These are phyloP conservation scores for Zelopaecilomyces penicillatus DNA, from an alignment of 2,329 filamentous ascomycete genomes.

Conservation along the genomic window DNA sequence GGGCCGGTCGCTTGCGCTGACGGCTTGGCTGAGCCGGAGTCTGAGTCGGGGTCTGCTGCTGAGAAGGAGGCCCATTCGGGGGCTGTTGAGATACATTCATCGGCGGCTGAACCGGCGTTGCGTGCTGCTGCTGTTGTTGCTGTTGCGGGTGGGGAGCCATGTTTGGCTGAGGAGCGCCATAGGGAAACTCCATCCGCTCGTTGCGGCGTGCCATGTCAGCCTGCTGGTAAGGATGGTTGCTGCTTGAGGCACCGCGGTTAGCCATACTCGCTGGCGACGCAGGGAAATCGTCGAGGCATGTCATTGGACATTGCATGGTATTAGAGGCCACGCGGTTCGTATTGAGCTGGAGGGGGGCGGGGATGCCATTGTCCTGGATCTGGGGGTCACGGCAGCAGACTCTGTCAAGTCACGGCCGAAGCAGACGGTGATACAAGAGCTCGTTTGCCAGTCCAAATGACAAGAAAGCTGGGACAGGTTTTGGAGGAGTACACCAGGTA, in stretches of 20 bases:
- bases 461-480: background rate
- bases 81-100: constrained; percentile 37
- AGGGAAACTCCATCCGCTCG: constrained; percentile 36
- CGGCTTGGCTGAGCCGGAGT: constrained; percentile 30
- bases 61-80: constrained; percentile 22
- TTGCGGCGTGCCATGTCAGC: constrained; percentile 40
- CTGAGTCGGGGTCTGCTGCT: constrained; percentile 31
- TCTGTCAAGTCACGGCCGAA: constrained; percentile 14
- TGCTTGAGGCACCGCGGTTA: constrained; percentile 21
- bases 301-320: constrained; percentile 12
- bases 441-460: constrained; percentile 10
- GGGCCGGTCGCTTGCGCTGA: constrained; percentile 34
- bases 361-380: constrained; percentile 1
- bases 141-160: constrained; percentile 29
- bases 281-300: constrained; percentile 18
- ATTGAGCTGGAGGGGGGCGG: constrained; percentile 4
- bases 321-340: constrained; percentile 10
- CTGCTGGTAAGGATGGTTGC: constrained; percentile 43
- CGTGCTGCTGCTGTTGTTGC: constrained; percentile 29
- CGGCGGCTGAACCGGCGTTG: constrained; percentile 31
- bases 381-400: constrained; percentile 11
- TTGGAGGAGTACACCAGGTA: constrained; percentile 12
- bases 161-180: constrained; percentile 28
- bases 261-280: constrained; percentile 16
- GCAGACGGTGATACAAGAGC: constrained; percentile 17